Conservation (phyloP, 2,329 filamentous ascomycete species). For the Penicillium sp. region DNA sequence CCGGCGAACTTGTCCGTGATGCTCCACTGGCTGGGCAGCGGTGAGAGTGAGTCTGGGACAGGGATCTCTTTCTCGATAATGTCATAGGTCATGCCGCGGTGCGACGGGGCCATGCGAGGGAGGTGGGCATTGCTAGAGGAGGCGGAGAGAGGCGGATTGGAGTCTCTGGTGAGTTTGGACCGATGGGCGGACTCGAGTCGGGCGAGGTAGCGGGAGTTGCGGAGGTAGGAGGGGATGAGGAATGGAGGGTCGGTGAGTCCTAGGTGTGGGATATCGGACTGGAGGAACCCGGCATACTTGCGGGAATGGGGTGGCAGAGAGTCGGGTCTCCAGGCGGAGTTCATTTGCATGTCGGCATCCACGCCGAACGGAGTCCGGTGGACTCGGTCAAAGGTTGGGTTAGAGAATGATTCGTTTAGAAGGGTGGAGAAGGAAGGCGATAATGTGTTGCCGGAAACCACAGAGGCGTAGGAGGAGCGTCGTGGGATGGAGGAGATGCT, state of each 20-base stretch:
- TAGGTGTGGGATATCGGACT: conserved; percentile 29
- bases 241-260: conserved; percentile 50
- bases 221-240: conserved; percentile 83
- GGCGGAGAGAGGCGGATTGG: conserved; percentile 50
- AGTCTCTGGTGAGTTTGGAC: conserved; percentile 60
- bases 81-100: conserved; percentile 80
- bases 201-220: conserved; percentile 74
- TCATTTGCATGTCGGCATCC: conserved; percentile 53
- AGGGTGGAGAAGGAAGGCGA: conserved; percentile 47
- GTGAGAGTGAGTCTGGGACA: conserved; percentile 64
- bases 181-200: conserved; percentile 71
- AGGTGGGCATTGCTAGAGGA: conserved; percentile 61
- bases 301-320: conserved; percentile 50
- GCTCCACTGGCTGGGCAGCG: conserved; percentile 81
- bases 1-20: conserved; percentile 71
- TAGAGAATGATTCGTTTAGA: conserved; percentile 44
- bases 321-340: conserved; percentile 49
- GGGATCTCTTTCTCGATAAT: conserved; percentile 73
- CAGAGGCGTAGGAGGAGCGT: conserved; percentile 63
- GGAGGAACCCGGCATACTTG: conserved; percentile 45
- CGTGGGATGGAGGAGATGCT: conserved; percentile 46
- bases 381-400: conserved; percentile 37
- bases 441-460: conserved; percentile 55
- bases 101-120: conserved; percentile 61
- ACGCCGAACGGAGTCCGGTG: conserved; percentile 39